phyloP scores from a whole-genome alignment of 176 grass and related monocot genomes.

The Avena sativa region DNA sequence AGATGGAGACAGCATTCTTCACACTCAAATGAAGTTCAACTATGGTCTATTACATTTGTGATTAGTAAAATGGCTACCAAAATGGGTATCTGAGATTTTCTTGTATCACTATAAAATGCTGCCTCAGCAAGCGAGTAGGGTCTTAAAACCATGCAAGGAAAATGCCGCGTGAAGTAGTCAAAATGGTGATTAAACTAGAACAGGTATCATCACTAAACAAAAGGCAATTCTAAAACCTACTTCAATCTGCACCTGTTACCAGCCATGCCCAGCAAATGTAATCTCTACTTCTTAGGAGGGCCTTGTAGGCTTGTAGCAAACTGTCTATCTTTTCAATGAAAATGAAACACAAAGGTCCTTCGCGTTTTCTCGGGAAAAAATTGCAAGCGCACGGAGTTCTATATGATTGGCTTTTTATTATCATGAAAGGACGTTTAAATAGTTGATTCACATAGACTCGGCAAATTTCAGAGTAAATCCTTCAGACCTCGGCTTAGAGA shows the following conservation, averaged over 20 bases:
- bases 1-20: background rate
- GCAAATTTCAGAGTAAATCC: constrained; percentile 2
- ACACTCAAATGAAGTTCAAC: background rate
- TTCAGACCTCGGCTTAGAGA: background rate
- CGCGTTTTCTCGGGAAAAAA: too few relatives aligned
- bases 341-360: too few relatives aligned
- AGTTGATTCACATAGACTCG: constrained; percentile 14
- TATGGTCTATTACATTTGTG: background rate
- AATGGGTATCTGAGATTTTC: background rate
- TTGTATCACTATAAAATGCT: background rate
- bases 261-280: background rate
- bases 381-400: background rate
- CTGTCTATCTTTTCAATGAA: too few relatives aligned
- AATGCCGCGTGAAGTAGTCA: background rate
- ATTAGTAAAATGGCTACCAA: background rate
- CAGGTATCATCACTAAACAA: background rate
- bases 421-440: constrained; percentile 13
- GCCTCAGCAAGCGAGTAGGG: background rate
- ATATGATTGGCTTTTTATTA: background rate
- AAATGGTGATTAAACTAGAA: background rate
- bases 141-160: background rate
- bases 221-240: constrained; percentile 8
- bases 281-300: too few relatives aligned
- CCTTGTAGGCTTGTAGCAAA: too few relatives aligned
- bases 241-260: background rate